These are phyloP conservation scores for Kwoniella sp. DNA, from an alignment of 768 basidiomycete species.

Conservation along the genomic window DNA sequence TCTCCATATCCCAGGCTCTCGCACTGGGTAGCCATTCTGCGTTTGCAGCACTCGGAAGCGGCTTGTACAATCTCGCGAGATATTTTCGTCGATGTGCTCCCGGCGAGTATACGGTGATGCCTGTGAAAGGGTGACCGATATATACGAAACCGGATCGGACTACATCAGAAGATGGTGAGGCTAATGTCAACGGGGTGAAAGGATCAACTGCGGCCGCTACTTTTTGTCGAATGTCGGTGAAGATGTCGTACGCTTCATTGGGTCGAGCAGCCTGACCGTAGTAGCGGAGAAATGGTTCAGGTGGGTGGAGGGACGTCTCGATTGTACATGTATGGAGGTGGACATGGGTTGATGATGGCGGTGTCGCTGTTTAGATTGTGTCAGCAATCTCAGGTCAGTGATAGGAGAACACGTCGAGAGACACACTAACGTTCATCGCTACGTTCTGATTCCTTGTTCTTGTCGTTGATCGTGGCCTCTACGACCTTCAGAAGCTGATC, in stretches of 20 bases:
- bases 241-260: constrained; percentile 28
- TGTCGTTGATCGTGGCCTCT: constrained; percentile 8
- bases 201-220: constrained; percentile 18
- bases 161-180: background rate
- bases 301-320: constrained; percentile 30
- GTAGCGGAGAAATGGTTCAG: constrained; percentile 9
- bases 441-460: background rate
- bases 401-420: background rate
- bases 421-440: background rate
- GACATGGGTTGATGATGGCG: constrained; percentile 13
- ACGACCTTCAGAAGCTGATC: constrained; percentile 21
- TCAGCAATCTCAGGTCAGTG: background rate
- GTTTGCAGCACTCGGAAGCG: background rate
- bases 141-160: background rate
- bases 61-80: background rate
- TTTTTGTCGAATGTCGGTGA: constrained; percentile 3
- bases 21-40: constrained; percentile 33
- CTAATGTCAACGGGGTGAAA: constrained; percentile 12
- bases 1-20: constrained; percentile 32
- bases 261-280: background rate
- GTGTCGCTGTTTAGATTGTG: background rate
- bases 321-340: constrained; percentile 44
- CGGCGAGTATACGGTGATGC: constrained; percentile 4
- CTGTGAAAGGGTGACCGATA: background rate
- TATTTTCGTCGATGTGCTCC: constrained; percentile 4